phyloP scores from a whole-genome alignment of 2,329 filamentous ascomycete genomes.

The Fusarium hostae region DNA sequence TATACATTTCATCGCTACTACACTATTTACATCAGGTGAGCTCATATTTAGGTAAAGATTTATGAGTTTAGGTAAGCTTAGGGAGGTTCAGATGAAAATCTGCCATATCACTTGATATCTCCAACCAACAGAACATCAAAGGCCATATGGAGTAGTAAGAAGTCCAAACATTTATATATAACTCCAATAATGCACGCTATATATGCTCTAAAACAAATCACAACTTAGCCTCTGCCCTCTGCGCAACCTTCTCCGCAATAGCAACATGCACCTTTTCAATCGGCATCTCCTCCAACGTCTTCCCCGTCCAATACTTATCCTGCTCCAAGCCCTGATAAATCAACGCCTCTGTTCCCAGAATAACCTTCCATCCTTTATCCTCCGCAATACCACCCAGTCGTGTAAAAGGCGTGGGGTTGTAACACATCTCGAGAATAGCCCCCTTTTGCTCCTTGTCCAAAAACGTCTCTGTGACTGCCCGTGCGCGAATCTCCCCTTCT shows the following conservation, averaged over 20 bases:
- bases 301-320: slow-evolving; percentile 72
- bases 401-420: slow-evolving; percentile 78
- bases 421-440: slow-evolving; percentile 84
- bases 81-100: not conserved
- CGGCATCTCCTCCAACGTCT: slow-evolving; percentile 62
- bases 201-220: slow-evolving; percentile 4
- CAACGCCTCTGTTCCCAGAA: slow-evolving; percentile 79
- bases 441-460: slow-evolving; percentile 66
- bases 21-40: too few species aligned
- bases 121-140: not conserved
- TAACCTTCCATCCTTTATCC: slow-evolving; percentile 75
- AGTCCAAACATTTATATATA: not conserved
- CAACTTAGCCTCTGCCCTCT: slow-evolving; percentile 39
- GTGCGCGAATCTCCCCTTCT: slow-evolving; percentile 68
- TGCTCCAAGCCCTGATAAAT: slow-evolving; percentile 83
- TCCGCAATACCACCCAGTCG: slow-evolving; percentile 71
- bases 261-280: slow-evolving; percentile 40
- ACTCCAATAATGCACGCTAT: slow-evolving; percentile 27
- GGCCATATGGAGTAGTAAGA: not conserved
- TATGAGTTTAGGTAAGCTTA: not conserved
- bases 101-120: not conserved
- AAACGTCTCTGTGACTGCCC: slow-evolving; percentile 64
- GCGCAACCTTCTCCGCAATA: slow-evolving; percentile 42
- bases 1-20: too few species aligned
- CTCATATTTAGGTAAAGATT: not conserved